A percentile compares a stretch with the other conserved stretches of the same genome.
phyloP scores from a whole-genome alignment of 73 alveolate species.

The Uronychia binucleata region DNA sequence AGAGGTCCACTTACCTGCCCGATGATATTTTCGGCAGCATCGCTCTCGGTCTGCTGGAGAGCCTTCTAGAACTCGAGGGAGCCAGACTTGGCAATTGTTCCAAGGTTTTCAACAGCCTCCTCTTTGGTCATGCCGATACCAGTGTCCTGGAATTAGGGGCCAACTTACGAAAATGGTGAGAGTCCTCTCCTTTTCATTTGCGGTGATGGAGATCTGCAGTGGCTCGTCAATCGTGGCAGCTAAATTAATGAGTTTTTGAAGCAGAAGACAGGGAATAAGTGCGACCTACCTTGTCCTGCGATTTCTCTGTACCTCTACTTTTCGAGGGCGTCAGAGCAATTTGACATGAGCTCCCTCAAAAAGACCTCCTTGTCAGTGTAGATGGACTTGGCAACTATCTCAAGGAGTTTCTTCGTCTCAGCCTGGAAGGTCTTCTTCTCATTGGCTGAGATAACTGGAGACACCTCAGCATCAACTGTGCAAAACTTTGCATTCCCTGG shows the following conservation, averaged over 20 bases:
- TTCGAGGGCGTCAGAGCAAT: slow-evolving; percentile 94
- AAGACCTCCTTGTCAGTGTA: slow-evolving; percentile 96
- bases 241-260: slow-evolving; percentile 46
- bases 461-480: not conserved
- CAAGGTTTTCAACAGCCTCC: slow-evolving; percentile 80
- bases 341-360: slow-evolving; percentile 90
- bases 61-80: slow-evolving; percentile 74
- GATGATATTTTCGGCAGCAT: slow-evolving; percentile 67
- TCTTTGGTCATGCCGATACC: slow-evolving; percentile 95
- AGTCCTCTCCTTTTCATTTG: slow-evolving; percentile 75
- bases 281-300: slow-evolving; percentile 45
- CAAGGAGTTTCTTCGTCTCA: slow-evolving; percentile 92
- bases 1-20: too few species aligned
- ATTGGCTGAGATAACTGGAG: not conserved
- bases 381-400: slow-evolving; percentile 91
- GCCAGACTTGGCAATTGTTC: slow-evolving; percentile 87
- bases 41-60: slow-evolving; percentile 70
- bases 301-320: slow-evolving; percentile 81
- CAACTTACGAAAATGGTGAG: slow-evolving; percentile 57
- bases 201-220: slow-evolving; percentile 61
- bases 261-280: too few species aligned
- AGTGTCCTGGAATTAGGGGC: slow-evolving; percentile 58
- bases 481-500: not conserved
- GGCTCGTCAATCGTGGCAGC: slow-evolving; percentile 55
- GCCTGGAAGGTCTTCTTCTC: slow-evolving; percentile 85